Conservation (phyloP, 768 basidiomycete genomes). For the Pisolithus sp. region DNA sequence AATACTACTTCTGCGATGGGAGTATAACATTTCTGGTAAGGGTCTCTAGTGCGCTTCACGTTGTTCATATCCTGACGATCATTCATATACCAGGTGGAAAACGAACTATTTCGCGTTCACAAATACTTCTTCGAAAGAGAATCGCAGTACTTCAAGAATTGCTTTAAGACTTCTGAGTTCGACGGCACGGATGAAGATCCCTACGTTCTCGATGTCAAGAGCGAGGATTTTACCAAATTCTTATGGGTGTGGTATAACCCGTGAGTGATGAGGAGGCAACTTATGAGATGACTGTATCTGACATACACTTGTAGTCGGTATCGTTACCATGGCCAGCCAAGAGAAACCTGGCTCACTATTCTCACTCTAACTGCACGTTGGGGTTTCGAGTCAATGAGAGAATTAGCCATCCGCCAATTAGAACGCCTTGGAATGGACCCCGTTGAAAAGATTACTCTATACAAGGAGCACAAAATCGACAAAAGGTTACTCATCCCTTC, state of each 20-base stretch:
- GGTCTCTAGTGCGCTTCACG: background rate
- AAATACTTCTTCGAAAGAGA: constrained; percentile 33
- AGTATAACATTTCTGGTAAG: constrained; percentile 51
- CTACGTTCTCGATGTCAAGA: constrained; percentile 22
- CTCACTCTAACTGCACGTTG: constrained; percentile 50
- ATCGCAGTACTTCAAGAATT: constrained; percentile 23
- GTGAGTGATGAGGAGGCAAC: constrained; percentile 24
- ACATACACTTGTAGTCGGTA: constrained; percentile 38
- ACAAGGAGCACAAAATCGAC: constrained; percentile 50
- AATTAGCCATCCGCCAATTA: constrained; percentile 50
- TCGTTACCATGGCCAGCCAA: constrained; percentile 44
- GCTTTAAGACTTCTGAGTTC: constrained; percentile 15
- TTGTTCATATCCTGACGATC: background rate
- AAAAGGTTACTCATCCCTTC: constrained; percentile 41
- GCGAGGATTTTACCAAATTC: constrained; percentile 38
- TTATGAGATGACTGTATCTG: too few relatives aligned
- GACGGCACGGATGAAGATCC: constrained; percentile 1
- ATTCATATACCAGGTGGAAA: constrained; percentile 25
- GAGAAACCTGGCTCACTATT: constrained; percentile 50
- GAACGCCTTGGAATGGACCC: constrained; percentile 40
- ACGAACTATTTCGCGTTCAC: constrained; percentile 28
- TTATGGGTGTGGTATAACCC: constrained; percentile 54
- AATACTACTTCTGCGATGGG: constrained; percentile 49
- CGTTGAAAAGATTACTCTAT: constrained; percentile 50
- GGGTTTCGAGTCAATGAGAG: constrained; percentile 46